A percentile compares a stretch with the other conserved stretches of the same genome.
Evolutionary conservation across 2,329 filamentous ascomycete genomes (phyloP).

Genomic region (Septoria petroselini): DNA sequence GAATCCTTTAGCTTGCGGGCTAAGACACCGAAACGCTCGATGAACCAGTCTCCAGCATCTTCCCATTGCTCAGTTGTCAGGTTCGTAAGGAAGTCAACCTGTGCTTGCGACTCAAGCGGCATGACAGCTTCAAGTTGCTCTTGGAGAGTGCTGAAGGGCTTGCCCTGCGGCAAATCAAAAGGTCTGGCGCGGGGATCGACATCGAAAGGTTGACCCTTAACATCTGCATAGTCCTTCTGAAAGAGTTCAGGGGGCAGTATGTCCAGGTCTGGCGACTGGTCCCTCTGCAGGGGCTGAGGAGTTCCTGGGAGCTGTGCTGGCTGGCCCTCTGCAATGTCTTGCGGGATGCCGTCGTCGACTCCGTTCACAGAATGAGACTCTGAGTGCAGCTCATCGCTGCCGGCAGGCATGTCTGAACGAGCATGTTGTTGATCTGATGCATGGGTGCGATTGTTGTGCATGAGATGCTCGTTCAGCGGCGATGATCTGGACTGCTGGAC

Average conservation of each 20-base stretch:
- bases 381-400: too few species aligned
- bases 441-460: too few species aligned
- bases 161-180: constrained; percentile 12
- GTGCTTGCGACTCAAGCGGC: constrained; percentile 34
- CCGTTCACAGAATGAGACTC: too few species aligned
- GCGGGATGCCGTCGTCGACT: too few species aligned
- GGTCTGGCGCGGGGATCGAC: constrained; percentile 24
- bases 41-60: constrained; percentile 59
- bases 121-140: constrained; percentile 26
- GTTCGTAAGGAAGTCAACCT: constrained; percentile 51
- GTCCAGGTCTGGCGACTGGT: constrained; percentile 26
- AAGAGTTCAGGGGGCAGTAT: constrained; percentile 29
- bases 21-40: constrained; percentile 53
- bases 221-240: constrained; percentile 28
- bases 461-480: too few species aligned
- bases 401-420: too few species aligned
- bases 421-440: too few species aligned
- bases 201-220: constrained; percentile 35
- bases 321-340: background rate
- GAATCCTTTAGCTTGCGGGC: constrained; percentile 52
- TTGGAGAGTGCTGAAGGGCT: constrained; percentile 21
- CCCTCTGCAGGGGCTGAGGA: too few species aligned
- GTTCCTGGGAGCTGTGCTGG: background rate
- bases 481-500: too few species aligned
- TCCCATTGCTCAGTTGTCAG: constrained; percentile 58